Percentiles rank a stretch among this genome's conserved stretches.
Conservation (phyloP, 2,329 filamentous ascomycete species). For the Ceratocystis ficicola region DNA sequence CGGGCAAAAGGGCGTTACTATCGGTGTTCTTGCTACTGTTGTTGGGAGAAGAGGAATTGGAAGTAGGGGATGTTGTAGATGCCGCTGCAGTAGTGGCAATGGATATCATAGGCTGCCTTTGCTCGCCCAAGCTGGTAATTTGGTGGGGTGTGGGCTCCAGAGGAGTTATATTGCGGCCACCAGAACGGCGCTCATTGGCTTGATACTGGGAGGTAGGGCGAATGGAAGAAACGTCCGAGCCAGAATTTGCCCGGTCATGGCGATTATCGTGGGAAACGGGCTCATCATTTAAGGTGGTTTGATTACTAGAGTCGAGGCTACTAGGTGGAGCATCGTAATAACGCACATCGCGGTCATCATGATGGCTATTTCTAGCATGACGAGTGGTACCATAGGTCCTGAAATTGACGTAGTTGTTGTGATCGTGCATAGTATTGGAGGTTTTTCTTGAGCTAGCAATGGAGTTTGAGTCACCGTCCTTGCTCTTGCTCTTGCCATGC, state of each 20-base stretch:
- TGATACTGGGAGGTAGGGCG: neutral
- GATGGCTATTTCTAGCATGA: neutral
- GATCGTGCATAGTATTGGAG: slow-evolving; percentile 7
- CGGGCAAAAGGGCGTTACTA: slow-evolving; percentile 12
- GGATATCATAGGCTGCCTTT: slow-evolving; percentile 11
- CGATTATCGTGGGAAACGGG: neutral
- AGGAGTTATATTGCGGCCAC: slow-evolving; percentile 19
- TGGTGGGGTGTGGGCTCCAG: slow-evolving; percentile 19
- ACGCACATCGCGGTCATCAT: neutral
- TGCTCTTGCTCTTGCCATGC: neutral
- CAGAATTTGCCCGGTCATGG: neutral
- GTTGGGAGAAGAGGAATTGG: neutral
- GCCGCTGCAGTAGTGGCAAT: neutral
- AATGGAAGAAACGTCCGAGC: neutral
- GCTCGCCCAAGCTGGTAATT: slow-evolving; percentile 12
- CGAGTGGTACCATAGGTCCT: neutral
- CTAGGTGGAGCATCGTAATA: neutral
- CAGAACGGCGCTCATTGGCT: slow-evolving; percentile 15
- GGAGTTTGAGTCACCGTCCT: neutral
- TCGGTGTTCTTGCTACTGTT: neutral
- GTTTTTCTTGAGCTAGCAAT: neutral
- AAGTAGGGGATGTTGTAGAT: neutral
- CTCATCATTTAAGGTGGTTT: neutral
- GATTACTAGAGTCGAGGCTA: too few species aligned
- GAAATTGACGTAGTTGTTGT: slow-evolving; percentile 5